Evolutionary conservation across 2,329 filamentous ascomycete genomes (phyloP), one percentile per base, ranked within the genome.

Genomic region (Microdochium paspali): DNA sequence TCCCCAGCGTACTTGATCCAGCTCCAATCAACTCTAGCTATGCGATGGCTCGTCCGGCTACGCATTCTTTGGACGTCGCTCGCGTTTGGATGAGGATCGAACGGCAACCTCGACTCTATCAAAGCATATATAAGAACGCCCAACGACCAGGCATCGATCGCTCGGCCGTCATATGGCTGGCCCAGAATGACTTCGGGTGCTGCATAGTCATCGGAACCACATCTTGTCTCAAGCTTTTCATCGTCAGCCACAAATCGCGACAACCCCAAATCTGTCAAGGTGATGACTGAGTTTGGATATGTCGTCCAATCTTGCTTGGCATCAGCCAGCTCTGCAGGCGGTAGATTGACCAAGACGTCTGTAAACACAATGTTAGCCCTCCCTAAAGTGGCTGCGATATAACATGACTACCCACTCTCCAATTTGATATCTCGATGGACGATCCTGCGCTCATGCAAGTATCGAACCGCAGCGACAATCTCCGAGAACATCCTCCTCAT

Each of bases 351-450:
- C 25, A 98, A 82, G 39, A 96, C 88, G 64, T 97, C 89, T 94
- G 60, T 24, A 32, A 47, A 42, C 47, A 12, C 48, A 49, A 47
- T 50, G 32, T 53, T 26, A 13, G 46, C 10, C 24, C 12, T 44
- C 18, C 46, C 51, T 43, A 13, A 48, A 12, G 23, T 7, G 5
- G 24, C 23, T 18, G 23, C 20, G 20, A 24, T 6, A 23, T 15
- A 6, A 3, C n/a, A 25, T 25, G 23, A 10, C 1, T 43, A 74
- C 83, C 68, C 77, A 93, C 87, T 79, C 73, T 98, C 93, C 50
- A 98, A 82, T 69, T 98, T 98, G 66, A 98, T 94, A 65, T 98
- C 93, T 50, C 93, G 82, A 63, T 98, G 93, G 47, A 97, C 91
- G 61, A 98, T 95, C 55, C 80, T 84, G 57, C 87, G 74, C 47